phyloP scores from a whole-genome alignment of 805 yeast species.

The Pichia thaimueangensis region DNA sequence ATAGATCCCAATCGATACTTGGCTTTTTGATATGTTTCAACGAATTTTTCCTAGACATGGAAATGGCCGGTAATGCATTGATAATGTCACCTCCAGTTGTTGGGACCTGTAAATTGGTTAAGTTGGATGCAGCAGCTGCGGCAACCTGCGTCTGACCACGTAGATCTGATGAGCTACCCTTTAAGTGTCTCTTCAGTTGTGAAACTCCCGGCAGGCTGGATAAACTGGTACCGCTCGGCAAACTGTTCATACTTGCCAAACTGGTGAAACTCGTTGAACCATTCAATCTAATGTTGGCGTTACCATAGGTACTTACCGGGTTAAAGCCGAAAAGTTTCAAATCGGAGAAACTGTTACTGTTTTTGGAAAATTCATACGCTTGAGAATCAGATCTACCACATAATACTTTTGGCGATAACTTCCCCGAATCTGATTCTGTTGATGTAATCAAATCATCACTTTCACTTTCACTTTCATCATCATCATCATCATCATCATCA shows the following conservation, averaged over 20 bases:
- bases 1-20: constrained; percentile 18
- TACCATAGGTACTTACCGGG: not conserved
- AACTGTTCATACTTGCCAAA: constrained; percentile 7
- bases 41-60: constrained; percentile 10
- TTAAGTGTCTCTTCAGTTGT: constrained; percentile 6
- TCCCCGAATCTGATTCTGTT: not conserved
- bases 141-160: constrained; percentile 6
- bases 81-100: constrained; percentile 8
- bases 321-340: constrained; percentile 4
- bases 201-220: constrained; percentile 3
- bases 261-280: constrained; percentile 7
- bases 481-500: constrained; percentile 8
- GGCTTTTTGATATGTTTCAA: constrained; percentile 15
- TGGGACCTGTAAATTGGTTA: constrained; percentile 1
- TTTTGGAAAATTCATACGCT: constrained; percentile 25
- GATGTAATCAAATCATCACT: constrained; percentile 3
- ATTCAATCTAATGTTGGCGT: not conserved
- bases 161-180: constrained; percentile 13
- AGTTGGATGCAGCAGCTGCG: not conserved
- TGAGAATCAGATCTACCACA: constrained; percentile 27
- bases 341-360: constrained; percentile 5
- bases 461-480: constrained; percentile 7
- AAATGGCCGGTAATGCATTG: constrained; percentile 7
- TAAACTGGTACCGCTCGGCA: constrained; percentile 7
- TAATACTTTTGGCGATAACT: constrained; percentile 13